Evolutionary conservation across 306 rosid species (phyloP), one percentile per base, ranked within the genome.

Genomic region (Prinsepia uniflora): DNA sequence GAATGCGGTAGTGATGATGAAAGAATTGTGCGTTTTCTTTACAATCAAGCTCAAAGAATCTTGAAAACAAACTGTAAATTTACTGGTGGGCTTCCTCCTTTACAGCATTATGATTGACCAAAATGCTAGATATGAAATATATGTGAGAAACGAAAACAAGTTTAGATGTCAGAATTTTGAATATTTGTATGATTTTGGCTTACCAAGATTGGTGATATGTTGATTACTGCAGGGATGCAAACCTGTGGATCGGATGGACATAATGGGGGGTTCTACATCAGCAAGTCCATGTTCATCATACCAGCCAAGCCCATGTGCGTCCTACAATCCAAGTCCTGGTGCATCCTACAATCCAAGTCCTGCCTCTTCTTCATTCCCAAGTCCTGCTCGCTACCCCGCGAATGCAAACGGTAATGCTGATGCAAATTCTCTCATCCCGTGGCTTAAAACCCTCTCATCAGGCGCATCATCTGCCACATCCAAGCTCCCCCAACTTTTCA

Each of bases 391-490:
- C 36, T 86, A 78, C 74, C 44, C 84, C 6, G 79, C 72, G 11
- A 73, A 80, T 47, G 76, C 65, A 58, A 83, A 80, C 46, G 83
- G 66, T 24, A 83, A 68, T 70, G 74, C 83, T 10, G 90, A 86
- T 65, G 80, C 90, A 13, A 83, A 86, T 73, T 86, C 90, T 12
- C 90, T 86, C 72, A 86, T 86, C 58, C 90, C 90, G 19, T 86
- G 90, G 90, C 82, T 86, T 67, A 86, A 83, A 58, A 86, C 82
- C 67, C 90, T 86, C 72, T 78, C 90, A 1, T 86, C 89, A 7
- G 67, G 86, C 39, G 78, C 87, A 30, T 80, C 87, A n/a, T 82
- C 89, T 24, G 80, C 85, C 62, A 72, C 81, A 40, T 80, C 87
- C 55, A 81, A 79, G 77, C 71, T 74, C 67, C 80, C 90, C 53